Percentiles rank a stretch among this genome's conserved stretches.
These are phyloP conservation scores for Aegilops longissima DNA, from an alignment of 176 grass and related monocot species.

Conservation along the genomic window DNA sequence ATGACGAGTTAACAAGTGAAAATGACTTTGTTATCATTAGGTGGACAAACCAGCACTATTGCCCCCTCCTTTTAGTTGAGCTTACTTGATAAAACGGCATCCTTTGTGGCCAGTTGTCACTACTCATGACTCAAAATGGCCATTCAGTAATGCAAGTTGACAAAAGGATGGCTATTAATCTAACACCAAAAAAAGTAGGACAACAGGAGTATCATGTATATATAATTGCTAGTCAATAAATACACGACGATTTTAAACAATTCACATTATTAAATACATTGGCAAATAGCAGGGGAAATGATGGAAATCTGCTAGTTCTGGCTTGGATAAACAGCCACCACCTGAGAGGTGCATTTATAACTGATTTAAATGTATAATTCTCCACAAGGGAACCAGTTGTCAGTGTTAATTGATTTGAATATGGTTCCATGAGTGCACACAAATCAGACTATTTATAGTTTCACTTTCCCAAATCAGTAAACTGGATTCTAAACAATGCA, in stretches of 20 bases:
- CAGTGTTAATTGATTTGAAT: background rate
- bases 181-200: too few species aligned
- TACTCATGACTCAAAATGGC: background rate
- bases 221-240: background rate
- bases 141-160: conserved; percentile 11
- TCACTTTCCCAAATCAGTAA: background rate
- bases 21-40: background rate
- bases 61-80: too few species aligned
- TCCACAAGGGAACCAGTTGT: background rate
- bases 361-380: background rate
- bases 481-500: background rate
- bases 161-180: background rate
- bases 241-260: background rate
- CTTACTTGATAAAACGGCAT: background rate
- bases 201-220: background rate
- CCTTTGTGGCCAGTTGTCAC: background rate
- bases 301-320: background rate
- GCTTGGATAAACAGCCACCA: background rate
- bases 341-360: background rate
- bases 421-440: background rate
- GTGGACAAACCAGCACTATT: background rate
- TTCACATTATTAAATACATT: background rate
- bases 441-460: background rate
- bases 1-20: background rate
- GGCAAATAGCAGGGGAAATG: background rate